Base-by-base conservation (phyloP, 352 stramenopile species). In the Globisporangium acanthophoron region DNA sequence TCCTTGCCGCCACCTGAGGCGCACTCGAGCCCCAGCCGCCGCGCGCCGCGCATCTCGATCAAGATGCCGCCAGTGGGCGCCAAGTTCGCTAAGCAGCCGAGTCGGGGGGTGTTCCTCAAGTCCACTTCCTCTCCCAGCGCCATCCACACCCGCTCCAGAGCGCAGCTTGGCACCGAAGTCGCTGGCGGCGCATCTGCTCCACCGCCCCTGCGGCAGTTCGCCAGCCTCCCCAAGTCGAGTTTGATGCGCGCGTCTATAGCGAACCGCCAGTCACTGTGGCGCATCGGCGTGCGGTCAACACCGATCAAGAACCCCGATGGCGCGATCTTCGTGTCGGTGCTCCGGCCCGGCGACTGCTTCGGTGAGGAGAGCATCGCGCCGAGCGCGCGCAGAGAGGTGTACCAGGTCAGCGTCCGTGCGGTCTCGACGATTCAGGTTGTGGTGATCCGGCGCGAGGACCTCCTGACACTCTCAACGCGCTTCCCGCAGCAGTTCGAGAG, bases 261-360 rank as follows among this genome's bases (percentile, higher is more conserved):
- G n/a, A 52, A 29, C 15, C 27, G 46, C 3, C 53, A 45, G 13
- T 53, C 47, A 12, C 46, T 65, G 11, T 61, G 39, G 54, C 46
- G 59, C 39, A 50, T 57, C 20, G 48, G 46, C 16, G 35, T 46
- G 7, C 49, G 53, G 13, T 9, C n/a, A 3, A 43, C 33, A 13
- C n/a, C 43, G 11, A 15, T 27, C n/a, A 45, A 21, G 6, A 24
- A 16, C 0, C 31, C 12, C 0, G 56, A 59, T 5, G 40, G 52
- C 13, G 56, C 62, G 15, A 71, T 80, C 29, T 71, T 80, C 1
- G 76, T 90, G 16, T 75, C 71, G 0, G 62, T 90, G 8, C 62
- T 90, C 6, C 78, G 83, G 45, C 65, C 71, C 27, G 63, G 71
- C 47, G 77, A 87, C 39, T 84, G 68, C 54, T 90, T 90, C 29